Base-by-base conservation (phyloP, 495 filamentous ascomycete species). In the Thozetella sp. region DNA sequence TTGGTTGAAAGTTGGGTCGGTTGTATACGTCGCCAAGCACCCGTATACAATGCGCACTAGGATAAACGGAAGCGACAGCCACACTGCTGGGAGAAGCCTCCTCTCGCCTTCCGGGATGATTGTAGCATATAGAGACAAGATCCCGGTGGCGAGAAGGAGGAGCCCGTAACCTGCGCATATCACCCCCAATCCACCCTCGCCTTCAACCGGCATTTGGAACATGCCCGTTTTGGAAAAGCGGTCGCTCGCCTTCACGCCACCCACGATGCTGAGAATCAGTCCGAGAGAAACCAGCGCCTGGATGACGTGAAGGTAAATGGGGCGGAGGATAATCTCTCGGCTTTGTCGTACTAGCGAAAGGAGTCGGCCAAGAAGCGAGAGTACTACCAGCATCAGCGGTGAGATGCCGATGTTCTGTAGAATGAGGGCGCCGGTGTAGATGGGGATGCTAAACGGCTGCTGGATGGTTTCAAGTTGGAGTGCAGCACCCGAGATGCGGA, bases 381-480 rank as follows among this genome's bases (percentile, higher is more conserved):
- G 26, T 15, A 15, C 27, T n/a, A 37, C 53, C 2, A 55, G 53
- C 53, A 55, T 55, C 22, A 55, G 53, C 26, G 53, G 53, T 1
- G 53, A 34, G 26, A 55, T 55, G 23, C 53, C 53, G 53, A 55
- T 26, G 25, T 37, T 55, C 53, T 55, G 53, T 26, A 55, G 53
- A 4, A 55, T 27, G 1, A 55, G 3, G 12, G 24, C 11, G 12
- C 17, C 53, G 3, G 26, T 27, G 26, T 55, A 26, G 53, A 55
- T 55, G 2, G 53, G 37, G 19, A 55, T 45, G 53, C 53, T 55
- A 12, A 55, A 22, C 6, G 53, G 53, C n/a, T 55, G 27, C 27
- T 10, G 1, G 27, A 55, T 55, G 25, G 53, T 55, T 23, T 22
- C 53, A 1, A 55, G 53, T 26, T 55, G 53, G 9, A 55, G n/a